Base-by-base conservation (phyloP, 2,329 filamentous ascomycete species). In the Aspergillus sp. region DNA sequence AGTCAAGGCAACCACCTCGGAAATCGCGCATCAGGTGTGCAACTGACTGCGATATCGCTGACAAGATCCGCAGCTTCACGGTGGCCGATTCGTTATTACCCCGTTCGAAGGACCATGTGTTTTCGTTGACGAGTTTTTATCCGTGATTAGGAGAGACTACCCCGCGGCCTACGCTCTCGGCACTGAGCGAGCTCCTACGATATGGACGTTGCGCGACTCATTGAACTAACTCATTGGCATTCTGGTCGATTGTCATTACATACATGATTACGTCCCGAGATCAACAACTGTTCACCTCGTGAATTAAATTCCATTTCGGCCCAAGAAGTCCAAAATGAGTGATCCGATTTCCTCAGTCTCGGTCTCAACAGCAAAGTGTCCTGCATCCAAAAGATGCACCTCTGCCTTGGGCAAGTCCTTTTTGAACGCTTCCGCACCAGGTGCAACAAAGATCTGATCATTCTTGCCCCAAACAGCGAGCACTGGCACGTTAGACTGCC, bases 391-490 rank as follows among this genome's bases (percentile, higher is more conserved):
- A 49, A 82, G 73, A 59, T 77, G 73, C 40, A 85, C 65, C 66
- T 83, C 78, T 4, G 80, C 74, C 23, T 77, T 70, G 8, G 74
- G 70, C 14, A 82, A 68, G 71, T 87, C 83, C 21, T 65, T 71
- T 64, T 77, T 77, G 62, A 74, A 86, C 0, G 82, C 83, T 69
- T 84, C 79, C 0, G 84, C 84, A 0, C 84, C 84, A 0, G 77
- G 62, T 0, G 77, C 52, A 5, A 70, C 62, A 45, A 75, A 75
- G 27, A 83, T 79, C 3, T 67, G 63, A 71, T 87, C 84, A 57
- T 82, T 78, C 70, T 80, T 81, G 0, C 85, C 84, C 85, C 85
- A 87, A 3, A 81, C 75, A 1, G 83, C 82, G 59, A 87, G 66
- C 3, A 86, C 65, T 0, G 84, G 84, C 0, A 85, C 79, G 48